A percentile compares a stretch with the other conserved stretches of the same genome.
Evolutionary conservation across 352 stramenopile genomes (phyloP).

Genomic region (Globisporangium polare): DNA sequence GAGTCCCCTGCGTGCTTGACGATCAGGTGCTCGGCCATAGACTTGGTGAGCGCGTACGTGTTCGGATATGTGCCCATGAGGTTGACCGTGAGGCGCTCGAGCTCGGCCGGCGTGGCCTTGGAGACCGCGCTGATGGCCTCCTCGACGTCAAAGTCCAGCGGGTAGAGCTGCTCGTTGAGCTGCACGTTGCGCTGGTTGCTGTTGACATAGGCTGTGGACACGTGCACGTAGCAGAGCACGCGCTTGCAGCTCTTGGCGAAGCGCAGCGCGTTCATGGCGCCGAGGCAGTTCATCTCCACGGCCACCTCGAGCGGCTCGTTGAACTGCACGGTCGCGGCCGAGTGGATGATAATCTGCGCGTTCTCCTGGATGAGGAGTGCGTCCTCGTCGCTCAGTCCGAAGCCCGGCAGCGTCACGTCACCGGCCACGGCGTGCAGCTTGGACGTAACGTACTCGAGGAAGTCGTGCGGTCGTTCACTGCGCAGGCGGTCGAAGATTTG

Average conservation of each 20-base stretch:
- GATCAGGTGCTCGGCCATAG: slow-evolving; percentile 81
- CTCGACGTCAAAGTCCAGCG: slow-evolving; percentile 80
- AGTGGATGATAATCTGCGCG: slow-evolving; percentile 78
- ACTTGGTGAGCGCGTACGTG: slow-evolving; percentile 88
- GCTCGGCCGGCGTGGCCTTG: slow-evolving; percentile 42
- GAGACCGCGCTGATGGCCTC: slow-evolving; percentile 57
- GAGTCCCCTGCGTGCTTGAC: slow-evolving; percentile 30
- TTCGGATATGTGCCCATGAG: slow-evolving; percentile 88
- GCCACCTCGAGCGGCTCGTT: slow-evolving; percentile 84
- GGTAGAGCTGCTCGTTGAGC: slow-evolving; percentile 73
- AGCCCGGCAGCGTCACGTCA: slow-evolving; percentile 61
- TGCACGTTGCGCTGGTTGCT: slow-evolving; percentile 63
- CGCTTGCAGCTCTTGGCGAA: slow-evolving; percentile 54
- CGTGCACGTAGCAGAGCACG: slow-evolving; percentile 65
- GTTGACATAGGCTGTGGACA: slow-evolving; percentile 86
- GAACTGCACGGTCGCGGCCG: slow-evolving; percentile 84
- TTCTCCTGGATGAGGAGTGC: slow-evolving; percentile 31
- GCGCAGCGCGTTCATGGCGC: slow-evolving; percentile 54
- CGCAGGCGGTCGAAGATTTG: slow-evolving; percentile 71
- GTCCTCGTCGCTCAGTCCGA: slow-evolving; percentile 53
- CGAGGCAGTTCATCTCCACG: slow-evolving; percentile 82
- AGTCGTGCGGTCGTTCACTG: slow-evolving; percentile 38
- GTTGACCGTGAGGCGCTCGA: slow-evolving; percentile 66
- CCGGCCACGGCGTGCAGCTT: slow-evolving; percentile 66
- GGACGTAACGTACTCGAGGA: slow-evolving; percentile 37